Evolutionary conservation across 495 filamentous ascomycete species (phyloP).

Genomic region (Penicillium fimorum): DNA sequence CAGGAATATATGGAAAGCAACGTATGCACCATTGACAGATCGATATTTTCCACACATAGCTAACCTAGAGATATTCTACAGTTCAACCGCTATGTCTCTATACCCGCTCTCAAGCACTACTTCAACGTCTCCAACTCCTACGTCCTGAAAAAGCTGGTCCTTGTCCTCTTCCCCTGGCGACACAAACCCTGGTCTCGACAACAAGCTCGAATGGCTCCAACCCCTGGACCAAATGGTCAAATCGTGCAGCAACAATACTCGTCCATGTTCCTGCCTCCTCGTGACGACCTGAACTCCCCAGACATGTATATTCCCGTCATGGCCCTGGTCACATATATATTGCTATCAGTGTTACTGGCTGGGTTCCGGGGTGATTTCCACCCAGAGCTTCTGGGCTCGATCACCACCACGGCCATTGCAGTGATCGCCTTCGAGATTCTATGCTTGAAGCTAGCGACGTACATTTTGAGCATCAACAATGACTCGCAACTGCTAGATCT

Average conservation of each 20-base stretch:
- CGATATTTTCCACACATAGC: background rate
- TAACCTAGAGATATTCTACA: slow-evolving; percentile 35
- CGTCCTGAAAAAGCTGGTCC: slow-evolving; percentile 75
- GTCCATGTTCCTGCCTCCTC: slow-evolving; percentile 87
- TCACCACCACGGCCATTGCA: slow-evolving; percentile 76
- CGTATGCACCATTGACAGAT: slow-evolving; percentile 41
- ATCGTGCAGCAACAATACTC: slow-evolving; percentile 57
- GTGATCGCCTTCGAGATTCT: slow-evolving; percentile 85
- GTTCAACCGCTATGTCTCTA: slow-evolving; percentile 92
- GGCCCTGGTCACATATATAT: slow-evolving; percentile 95
- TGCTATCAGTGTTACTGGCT: slow-evolving; percentile 83
- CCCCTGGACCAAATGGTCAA: slow-evolving; percentile 62
- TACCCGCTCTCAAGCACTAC: slow-evolving; percentile 91
- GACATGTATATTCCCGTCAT: slow-evolving; percentile 96
- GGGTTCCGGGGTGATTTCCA: slow-evolving; percentile 92
- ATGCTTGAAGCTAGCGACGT: slow-evolving; percentile 85
- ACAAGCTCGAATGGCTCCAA: slow-evolving; percentile 51
- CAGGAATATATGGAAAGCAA: slow-evolving; percentile 94
- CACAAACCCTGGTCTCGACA: slow-evolving; percentile 94
- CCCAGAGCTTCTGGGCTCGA: slow-evolving; percentile 86
- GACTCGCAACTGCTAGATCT: slow-evolving; percentile 85
- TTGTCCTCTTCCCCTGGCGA: slow-evolving; percentile 96
- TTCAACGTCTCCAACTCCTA: slow-evolving; percentile 96
- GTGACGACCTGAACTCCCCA: slow-evolving; percentile 94
- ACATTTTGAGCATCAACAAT: slow-evolving; percentile 88